Evolutionary conservation across 331 rosid species (phyloP).

Genomic region (Cydonia oblonga): DNA sequence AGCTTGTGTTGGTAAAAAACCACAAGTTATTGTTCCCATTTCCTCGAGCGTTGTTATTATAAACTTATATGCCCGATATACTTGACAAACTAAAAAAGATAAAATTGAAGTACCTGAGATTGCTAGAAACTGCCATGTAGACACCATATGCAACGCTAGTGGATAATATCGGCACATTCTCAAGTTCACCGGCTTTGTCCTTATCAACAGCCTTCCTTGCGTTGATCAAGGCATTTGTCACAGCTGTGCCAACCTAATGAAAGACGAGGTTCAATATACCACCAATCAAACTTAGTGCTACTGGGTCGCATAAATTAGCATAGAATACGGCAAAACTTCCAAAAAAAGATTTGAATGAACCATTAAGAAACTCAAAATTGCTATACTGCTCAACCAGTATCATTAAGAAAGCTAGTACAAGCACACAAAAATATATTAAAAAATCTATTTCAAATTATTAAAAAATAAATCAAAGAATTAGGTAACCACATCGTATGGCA

Average conservation of each 20-base stretch:
- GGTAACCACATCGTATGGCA: background rate
- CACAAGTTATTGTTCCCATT: background rate
- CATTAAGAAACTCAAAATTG: background rate
- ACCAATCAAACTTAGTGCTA: background rate
- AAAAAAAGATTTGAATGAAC: background rate
- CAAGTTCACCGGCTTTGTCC: conserved; percentile 55
- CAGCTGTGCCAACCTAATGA: conserved; percentile 71
- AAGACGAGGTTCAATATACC: conserved; percentile 3
- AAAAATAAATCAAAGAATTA: background rate
- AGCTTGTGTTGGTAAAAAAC: background rate
- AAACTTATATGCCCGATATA: background rate
- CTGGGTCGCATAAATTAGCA: background rate
- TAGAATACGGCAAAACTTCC: background rate
- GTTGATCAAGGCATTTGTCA: conserved; percentile 85
- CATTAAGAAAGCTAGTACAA: background rate
- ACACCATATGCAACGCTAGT: conserved; percentile 92
- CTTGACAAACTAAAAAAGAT: background rate
- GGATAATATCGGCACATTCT: conserved; percentile 75
- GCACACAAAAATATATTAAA: background rate
- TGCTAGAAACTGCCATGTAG: conserved; percentile 95
- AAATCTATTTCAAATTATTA: background rate
- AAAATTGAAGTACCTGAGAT: conserved; percentile 55
- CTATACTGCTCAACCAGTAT: background rate
- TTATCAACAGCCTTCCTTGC: conserved; percentile 72
- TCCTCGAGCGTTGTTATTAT: background rate